Conservation (phyloP, 768 basidiomycete species). For the Termitomyces sp. region DNA sequence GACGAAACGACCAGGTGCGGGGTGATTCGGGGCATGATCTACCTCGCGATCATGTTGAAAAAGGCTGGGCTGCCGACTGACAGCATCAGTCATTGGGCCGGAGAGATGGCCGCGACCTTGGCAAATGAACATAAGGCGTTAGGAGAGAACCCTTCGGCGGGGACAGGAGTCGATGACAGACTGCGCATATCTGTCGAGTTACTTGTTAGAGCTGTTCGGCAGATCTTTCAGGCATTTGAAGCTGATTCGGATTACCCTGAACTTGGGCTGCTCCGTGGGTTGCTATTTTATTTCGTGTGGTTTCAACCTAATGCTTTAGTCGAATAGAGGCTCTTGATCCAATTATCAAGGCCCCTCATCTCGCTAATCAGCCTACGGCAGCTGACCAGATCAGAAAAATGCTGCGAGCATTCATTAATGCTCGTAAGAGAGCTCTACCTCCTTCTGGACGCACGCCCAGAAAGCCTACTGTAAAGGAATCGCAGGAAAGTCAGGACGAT, state of each 20-base stretch:
- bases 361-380: slow-evolving; percentile 33
- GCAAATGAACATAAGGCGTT: slow-evolving; percentile 45
- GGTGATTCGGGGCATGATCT: slow-evolving; percentile 71
- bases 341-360: slow-evolving; percentile 35
- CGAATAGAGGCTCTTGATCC: slow-evolving; percentile 50
- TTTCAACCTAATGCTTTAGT: background rate
- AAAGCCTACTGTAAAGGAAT: slow-evolving; percentile 26
- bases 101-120: slow-evolving; percentile 50
- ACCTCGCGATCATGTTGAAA: slow-evolving; percentile 57
- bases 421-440: slow-evolving; percentile 43
- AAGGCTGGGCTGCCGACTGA: slow-evolving; percentile 44
- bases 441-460: slow-evolving; percentile 28
- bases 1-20: slow-evolving; percentile 60
- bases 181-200: slow-evolving; percentile 8
- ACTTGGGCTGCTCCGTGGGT: slow-evolving; percentile 33
- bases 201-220: slow-evolving; percentile 18
- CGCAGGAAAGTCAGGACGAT: slow-evolving; percentile 76
- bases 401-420: slow-evolving; percentile 56
- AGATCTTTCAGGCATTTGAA: slow-evolving; percentile 4
- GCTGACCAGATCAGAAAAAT: slow-evolving; percentile 52
- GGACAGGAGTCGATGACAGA: background rate
- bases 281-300: background rate
- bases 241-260: slow-evolving; percentile 48
- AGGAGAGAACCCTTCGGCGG: background rate
- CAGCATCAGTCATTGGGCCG: slow-evolving; percentile 57